Conservation (phyloP, 768 basidiomycete species). For the Termitomyces sp. region DNA sequence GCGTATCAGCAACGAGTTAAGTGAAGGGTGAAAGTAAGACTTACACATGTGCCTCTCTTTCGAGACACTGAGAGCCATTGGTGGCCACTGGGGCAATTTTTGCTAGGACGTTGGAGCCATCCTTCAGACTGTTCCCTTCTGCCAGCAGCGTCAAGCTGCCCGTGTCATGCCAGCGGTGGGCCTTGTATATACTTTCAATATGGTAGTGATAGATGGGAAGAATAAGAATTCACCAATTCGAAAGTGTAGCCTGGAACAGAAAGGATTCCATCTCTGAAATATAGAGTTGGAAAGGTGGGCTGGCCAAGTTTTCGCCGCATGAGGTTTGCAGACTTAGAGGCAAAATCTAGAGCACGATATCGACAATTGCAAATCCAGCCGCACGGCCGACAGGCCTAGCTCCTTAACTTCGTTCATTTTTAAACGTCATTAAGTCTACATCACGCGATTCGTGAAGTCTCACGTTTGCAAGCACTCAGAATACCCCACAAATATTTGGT, state of each 20-base stretch:
- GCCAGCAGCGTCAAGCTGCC: conserved; percentile 67
- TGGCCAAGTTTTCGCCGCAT: conserved; percentile 56
- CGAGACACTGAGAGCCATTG: conserved; percentile 67
- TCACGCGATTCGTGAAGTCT: neutral
- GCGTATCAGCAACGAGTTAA: neutral
- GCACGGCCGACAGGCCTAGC: no score
- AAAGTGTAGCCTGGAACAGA: conserved; percentile 72
- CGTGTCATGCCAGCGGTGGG: conserved; percentile 64
- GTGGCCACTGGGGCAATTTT: conserved; percentile 73
- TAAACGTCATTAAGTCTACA: neutral
- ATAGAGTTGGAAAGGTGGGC: conserved; percentile 51
- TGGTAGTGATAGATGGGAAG: neutral
- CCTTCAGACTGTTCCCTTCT: conserved; percentile 66
- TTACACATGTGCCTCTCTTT: conserved; percentile 70
- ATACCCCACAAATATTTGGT: neutral
- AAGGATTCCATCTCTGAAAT: conserved; percentile 53
- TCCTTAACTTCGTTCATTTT: neutral
- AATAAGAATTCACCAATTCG: conserved; percentile 44
- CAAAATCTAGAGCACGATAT: neutral
- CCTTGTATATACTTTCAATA: conserved; percentile 28
- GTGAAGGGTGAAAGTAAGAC: conserved; percentile 14
- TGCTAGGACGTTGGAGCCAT: conserved; percentile 61
- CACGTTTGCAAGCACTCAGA: neutral
- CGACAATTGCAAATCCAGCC: neutral
- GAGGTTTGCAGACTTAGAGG: neutral